A percentile compares a stretch with the other conserved stretches of the same genome.
These are phyloP conservation scores for Plasmodium vivax DNA, from an alignment of 169 alveolate genomes.

Conservation along the genomic window DNA sequence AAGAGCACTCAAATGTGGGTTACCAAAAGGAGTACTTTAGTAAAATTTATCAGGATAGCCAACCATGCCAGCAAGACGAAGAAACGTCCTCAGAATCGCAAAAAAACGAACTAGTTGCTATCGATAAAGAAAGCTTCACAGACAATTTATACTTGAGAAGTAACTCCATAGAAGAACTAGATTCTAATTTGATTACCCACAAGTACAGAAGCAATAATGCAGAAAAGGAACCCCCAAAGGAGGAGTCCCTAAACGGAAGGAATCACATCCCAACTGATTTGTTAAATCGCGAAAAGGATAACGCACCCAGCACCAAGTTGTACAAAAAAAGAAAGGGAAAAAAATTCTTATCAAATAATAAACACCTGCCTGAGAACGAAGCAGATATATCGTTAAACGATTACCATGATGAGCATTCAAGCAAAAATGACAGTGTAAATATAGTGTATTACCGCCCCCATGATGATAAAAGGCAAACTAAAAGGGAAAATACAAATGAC, in stretches of 20 bases:
- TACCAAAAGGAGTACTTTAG: not conserved
- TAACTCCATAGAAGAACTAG: conserved; percentile 67
- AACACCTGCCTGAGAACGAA: not conserved
- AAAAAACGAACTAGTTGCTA: not conserved
- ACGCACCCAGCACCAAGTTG: not conserved
- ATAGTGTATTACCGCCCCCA: not conserved
- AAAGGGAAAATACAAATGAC: not conserved
- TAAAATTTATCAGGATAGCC: not conserved
- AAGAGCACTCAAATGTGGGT: not conserved
- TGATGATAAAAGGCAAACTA: conserved; percentile 1
- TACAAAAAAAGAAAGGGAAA: not conserved
- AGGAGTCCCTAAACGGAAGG: not conserved
- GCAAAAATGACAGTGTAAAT: conserved; percentile 7
- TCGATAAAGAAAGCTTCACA: not conserved
- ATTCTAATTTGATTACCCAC: conserved; percentile 46
- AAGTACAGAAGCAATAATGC: conserved; percentile 17
- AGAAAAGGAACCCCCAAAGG: not conserved
- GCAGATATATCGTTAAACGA: not conserved
- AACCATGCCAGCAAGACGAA: not conserved
- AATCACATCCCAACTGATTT: not conserved
- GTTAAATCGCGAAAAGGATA: not conserved
- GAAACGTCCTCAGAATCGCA: not conserved
- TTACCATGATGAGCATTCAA: not conserved
- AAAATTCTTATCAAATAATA: not conserved
- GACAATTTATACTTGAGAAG: conserved; percentile 30